Percentiles rank a stretch among this genome's conserved stretches.
phyloP scores from a whole-genome alignment of 108 stramenopile species.

The Bacterosira constricta region DNA sequence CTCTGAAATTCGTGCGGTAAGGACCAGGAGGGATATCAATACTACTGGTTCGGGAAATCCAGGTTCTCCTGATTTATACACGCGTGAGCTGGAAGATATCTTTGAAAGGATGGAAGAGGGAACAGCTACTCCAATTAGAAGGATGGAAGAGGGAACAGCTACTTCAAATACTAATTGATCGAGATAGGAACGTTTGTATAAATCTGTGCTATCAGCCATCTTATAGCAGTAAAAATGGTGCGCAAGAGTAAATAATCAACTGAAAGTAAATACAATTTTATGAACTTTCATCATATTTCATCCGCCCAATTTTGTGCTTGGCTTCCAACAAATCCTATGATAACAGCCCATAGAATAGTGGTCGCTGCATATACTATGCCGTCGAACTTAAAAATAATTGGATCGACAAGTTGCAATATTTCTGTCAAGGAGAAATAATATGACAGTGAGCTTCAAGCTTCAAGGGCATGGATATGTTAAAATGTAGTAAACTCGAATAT shows the following conservation, averaged over 20 bases:
- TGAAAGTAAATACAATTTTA: not conserved
- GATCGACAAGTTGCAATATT: slow-evolving; percentile 70
- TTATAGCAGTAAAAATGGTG: no score
- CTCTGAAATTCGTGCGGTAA: not conserved
- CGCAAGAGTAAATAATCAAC: no score
- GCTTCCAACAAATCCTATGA: slow-evolving; percentile 69
- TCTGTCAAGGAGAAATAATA: slow-evolving; percentile 46
- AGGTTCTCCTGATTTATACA: slow-evolving; percentile 1
- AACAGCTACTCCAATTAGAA: slow-evolving; percentile 5
- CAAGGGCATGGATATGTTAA: not conserved
- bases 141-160: slow-evolving; percentile 28
- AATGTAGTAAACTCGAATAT: not conserved
- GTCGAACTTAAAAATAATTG: slow-evolving; percentile 81
- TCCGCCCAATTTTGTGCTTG: slow-evolving; percentile 85
- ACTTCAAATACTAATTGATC: not conserved
- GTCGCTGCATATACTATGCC: slow-evolving; percentile 69
- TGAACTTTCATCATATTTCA: slow-evolving; percentile 36
- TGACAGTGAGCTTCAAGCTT: not conserved
- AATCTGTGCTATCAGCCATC: no score
- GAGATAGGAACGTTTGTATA: not conserved
- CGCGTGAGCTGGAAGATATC: slow-evolving; percentile 29
- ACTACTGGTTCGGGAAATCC: no score
- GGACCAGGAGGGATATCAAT: no score
- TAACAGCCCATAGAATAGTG: slow-evolving; percentile 66
- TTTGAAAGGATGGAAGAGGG: slow-evolving; percentile 38